Percentiles rank a stretch among this genome's conserved stretches.
phyloP scores from a whole-genome alignment of 345 rosid species.

The Sonneratia alba region DNA sequence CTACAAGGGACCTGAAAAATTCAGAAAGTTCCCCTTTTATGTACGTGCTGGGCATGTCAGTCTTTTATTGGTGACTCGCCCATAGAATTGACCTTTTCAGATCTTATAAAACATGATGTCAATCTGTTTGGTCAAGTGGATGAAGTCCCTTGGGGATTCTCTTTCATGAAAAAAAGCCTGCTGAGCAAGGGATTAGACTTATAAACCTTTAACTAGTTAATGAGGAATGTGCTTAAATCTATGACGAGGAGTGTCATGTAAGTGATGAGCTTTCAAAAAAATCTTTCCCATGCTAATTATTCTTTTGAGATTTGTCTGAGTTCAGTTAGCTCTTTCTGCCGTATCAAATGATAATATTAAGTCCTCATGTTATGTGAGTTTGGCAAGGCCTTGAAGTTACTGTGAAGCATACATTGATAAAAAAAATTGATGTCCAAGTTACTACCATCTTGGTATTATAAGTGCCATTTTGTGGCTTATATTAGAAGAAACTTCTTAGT shows the following conservation, averaged over 20 bases:
- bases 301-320: neutral
- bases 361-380: neutral
- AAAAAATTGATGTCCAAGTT: too few species aligned
- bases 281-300: neutral
- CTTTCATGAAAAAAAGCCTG: neutral
- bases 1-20: neutral
- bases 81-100: neutral
- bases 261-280: neutral
- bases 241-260: neutral
- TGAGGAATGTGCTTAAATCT: neutral
- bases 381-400: neutral
- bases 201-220: too few species aligned
- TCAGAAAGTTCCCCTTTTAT: too few species aligned
- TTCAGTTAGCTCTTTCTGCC: neutral
- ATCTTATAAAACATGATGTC: neutral
- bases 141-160: neutral
- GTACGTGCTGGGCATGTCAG: neutral
- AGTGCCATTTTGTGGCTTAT: neutral
- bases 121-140: neutral
- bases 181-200: neutral
- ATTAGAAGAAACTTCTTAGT: neutral
- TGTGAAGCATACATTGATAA: neutral
- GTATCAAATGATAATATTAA: neutral
- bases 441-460: neutral
- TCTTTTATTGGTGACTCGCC: neutral